Conservation (phyloP, 208 protist species). For the Porcisia hertigi region DNA sequence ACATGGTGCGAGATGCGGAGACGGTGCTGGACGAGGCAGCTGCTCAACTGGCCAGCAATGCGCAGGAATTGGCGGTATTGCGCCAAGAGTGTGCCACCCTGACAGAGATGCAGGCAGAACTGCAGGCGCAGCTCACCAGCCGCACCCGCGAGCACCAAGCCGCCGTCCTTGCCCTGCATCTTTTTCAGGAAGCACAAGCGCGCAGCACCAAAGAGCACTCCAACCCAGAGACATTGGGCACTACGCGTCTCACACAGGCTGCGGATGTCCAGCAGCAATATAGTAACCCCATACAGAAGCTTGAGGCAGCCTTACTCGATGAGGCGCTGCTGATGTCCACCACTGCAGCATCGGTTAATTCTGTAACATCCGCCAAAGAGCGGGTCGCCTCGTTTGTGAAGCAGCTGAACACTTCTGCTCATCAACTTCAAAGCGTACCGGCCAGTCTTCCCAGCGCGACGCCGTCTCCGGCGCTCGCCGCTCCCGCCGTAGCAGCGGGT, state of each 20-base stretch:
- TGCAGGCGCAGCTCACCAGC: neutral
- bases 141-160: constrained; percentile 5
- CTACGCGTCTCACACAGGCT: constrained; percentile 17
- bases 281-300: constrained; percentile 4
- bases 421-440: constrained; percentile 19
- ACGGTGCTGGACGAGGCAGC: constrained; percentile 14
- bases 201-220: neutral
- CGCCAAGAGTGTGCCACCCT: constrained; percentile 16
- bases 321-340: constrained; percentile 1
- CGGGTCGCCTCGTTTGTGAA: constrained; percentile 8
- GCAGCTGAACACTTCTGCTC: constrained; percentile 8
- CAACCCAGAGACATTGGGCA: constrained; percentile 11
- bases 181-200: constrained; percentile 1
- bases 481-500: neutral
- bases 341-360: neutral
- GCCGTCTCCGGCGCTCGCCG: neutral
- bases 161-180: neutral
- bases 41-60: neutral
- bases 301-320: constrained; percentile 24
- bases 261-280: constrained; percentile 25
- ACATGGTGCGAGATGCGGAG: constrained; percentile 13
- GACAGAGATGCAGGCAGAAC: neutral
- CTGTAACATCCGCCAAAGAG: constrained; percentile 6
- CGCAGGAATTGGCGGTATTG: constrained; percentile 12
- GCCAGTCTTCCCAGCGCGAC: neutral